Base-by-base conservation (phyloP, 768 basidiomycete genomes). In the Cyathus striatus region DNA sequence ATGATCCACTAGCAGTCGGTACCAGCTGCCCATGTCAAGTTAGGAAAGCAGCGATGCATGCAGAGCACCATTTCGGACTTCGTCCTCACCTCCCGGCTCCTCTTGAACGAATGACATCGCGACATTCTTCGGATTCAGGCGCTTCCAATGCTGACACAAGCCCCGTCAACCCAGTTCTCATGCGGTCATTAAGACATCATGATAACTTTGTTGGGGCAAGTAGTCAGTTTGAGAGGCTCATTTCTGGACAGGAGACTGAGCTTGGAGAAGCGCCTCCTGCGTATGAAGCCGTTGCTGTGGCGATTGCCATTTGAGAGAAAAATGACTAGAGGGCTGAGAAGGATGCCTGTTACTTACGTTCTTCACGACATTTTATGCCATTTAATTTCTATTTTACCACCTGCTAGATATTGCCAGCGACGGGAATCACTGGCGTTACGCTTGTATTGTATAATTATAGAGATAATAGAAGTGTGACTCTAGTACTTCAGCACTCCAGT, bases 201-300 rank as follows among this genome's bases (percentile, higher is more conserved):
- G 65, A 72, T 37, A 63, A 65, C 14, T 56, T 71, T n/a, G 52
- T 69, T 27, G 59, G 61, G n/a, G 68, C 69, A 18, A 76, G 65
- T 44, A 51, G 61, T 32, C 73, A 84, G 45, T 92, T 86, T 53
- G 92, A 91, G 57, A 73, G 84, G 20, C 73, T 96, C 16, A 73
- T 96, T 27, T 77, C 86, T 9, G 93, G 94, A 18, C 81, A 84
- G 58, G 86, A 87, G 59, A 86, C 75, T 37, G 83, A 86, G 53
- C 69, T 71, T 13, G 93, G 93, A 5, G 92, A 96, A 59, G 75
- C 76, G 6, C 93, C 94, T 0, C 94, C 94, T 3, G 68, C 79
- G n/a, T 92, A 93, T 57, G 66, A 66, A 27, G 57, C 38, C 24
- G 44, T 44, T 16, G 26, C 17, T 3, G 30, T 32, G 30, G 30